phyloP scores from a whole-genome alignment of 2,329 filamentous ascomycete genomes.

The Dothideomycetes sp. region DNA sequence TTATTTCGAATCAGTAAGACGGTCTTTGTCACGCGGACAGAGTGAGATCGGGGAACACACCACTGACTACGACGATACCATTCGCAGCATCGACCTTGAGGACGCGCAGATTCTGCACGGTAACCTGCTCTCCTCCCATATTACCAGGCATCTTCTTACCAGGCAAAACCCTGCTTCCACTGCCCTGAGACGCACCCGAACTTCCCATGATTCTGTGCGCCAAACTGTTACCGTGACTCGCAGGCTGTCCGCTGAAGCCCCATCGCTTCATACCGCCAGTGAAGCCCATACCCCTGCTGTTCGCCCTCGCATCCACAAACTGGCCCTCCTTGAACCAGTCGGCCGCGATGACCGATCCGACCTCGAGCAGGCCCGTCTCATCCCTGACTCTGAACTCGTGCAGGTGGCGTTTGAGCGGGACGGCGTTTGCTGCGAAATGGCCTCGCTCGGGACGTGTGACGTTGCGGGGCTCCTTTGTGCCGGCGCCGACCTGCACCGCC shows the following conservation, averaged over 20 bases:
- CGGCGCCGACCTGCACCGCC: conserved; percentile 81
- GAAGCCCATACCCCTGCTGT: conserved; percentile 82
- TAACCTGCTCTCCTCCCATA: conserved; percentile 85
- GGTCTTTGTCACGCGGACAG: too few relatives aligned
- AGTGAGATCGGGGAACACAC: conserved; percentile 34
- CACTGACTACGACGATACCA: conserved; percentile 80
- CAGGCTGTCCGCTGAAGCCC: conserved; percentile 78
- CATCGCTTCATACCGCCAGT: conserved; percentile 96
- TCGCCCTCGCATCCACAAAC: conserved; percentile 73
- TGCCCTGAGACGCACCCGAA: conserved; percentile 77
- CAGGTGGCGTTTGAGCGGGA: conserved; percentile 74
- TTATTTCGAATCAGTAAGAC: not conserved
- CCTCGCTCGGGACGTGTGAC: conserved; percentile 75
- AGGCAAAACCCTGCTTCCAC: conserved; percentile 81
- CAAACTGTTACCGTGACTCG: conserved; percentile 89
- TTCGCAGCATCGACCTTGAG: conserved; percentile 78
- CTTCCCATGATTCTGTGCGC: conserved; percentile 90
- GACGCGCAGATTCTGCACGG: conserved; percentile 82
- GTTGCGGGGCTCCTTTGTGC: conserved; percentile 62
- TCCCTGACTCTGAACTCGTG: conserved; percentile 79
- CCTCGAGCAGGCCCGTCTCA: conserved; percentile 58
- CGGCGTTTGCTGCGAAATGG: conserved; percentile 71
- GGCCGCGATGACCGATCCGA: conserved; percentile 69
- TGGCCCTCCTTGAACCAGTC: conserved; percentile 87
- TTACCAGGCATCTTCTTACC: conserved; percentile 97